phyloP scores from a whole-genome alignment of 2,329 filamentous ascomycete species.

The Amesomyces nigricolor region DNA sequence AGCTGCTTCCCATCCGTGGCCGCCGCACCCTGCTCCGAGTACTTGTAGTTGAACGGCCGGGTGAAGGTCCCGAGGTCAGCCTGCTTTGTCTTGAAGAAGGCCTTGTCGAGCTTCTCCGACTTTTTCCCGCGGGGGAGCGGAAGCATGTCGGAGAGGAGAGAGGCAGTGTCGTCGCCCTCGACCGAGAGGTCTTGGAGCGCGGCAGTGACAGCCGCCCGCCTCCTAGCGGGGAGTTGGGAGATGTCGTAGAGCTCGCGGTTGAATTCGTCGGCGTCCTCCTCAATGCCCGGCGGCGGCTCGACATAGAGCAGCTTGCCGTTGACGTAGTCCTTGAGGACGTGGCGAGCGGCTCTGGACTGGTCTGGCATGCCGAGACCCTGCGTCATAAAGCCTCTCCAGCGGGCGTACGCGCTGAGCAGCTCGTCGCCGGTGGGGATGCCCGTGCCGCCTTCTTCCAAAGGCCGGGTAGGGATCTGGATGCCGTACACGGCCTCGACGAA shows the following conservation, averaged over 20 bases:
- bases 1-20: slow-evolving; percentile 54
- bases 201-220: slow-evolving; percentile 58
- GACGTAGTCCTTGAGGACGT: slow-evolving; percentile 94
- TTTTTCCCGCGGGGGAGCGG: slow-evolving; percentile 60
- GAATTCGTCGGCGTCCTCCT: slow-evolving; percentile 69
- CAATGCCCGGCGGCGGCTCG: slow-evolving; percentile 69
- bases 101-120: slow-evolving; percentile 71
- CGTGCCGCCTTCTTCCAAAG: slow-evolving; percentile 86
- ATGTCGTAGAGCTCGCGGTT: slow-evolving; percentile 86
- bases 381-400: slow-evolving; percentile 84
- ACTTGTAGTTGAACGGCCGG: slow-evolving; percentile 85
- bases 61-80: slow-evolving; percentile 60
- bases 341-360: slow-evolving; percentile 83
- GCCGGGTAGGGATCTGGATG: slow-evolving; percentile 75
- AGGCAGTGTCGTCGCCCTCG: slow-evolving; percentile 29
- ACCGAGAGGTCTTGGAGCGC: slow-evolving; percentile 40
- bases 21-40: slow-evolving; percentile 67
- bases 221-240: slow-evolving; percentile 73
- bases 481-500: slow-evolving; percentile 94
- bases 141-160: slow-evolving; percentile 43
- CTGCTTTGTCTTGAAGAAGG: slow-evolving; percentile 72
- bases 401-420: slow-evolving; percentile 77
- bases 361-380: slow-evolving; percentile 87
- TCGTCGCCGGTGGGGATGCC: slow-evolving; percentile 81
- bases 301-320: slow-evolving; percentile 92